Evolutionary conservation across 805 yeast genomes (phyloP).

Genomic region (Starmerella asiatica): DNA sequence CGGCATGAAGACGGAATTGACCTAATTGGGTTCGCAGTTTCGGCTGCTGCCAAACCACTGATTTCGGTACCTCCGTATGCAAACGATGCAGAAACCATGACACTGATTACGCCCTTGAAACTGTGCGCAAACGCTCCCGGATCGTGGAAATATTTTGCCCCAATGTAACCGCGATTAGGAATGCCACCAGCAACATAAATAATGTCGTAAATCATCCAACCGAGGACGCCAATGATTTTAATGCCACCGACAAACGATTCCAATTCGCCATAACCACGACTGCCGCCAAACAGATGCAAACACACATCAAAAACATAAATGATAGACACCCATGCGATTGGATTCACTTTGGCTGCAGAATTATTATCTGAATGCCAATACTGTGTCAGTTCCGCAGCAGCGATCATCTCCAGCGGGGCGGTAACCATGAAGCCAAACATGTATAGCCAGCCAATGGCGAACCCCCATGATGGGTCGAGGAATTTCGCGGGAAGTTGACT

Average conservation of each 20-base stretch:
- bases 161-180: slow-evolving; percentile 46
- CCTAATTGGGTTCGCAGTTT: slow-evolving; percentile 52
- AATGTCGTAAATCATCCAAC: slow-evolving; percentile 47
- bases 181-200: slow-evolving; percentile 34
- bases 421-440: slow-evolving; percentile 42
- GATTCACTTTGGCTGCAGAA: slow-evolving; percentile 27
- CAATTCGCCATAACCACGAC: slow-evolving; percentile 50
- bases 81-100: slow-evolving; percentile 49
- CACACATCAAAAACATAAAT: slow-evolving; percentile 39
- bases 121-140: slow-evolving; percentile 61
- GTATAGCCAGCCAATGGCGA: slow-evolving; percentile 55
- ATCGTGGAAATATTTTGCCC: slow-evolving; percentile 53
- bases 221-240: slow-evolving; percentile 45
- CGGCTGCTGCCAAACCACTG: slow-evolving; percentile 60
- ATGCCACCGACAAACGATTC: slow-evolving; percentile 46
- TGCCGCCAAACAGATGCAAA: slow-evolving; percentile 28
- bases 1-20: slow-evolving; percentile 58
- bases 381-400: slow-evolving; percentile 42
- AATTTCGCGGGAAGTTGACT: slow-evolving; percentile 52
- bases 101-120: slow-evolving; percentile 35
- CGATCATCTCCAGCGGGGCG: slow-evolving; percentile 52
- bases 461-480: slow-evolving; percentile 53
- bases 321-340: slow-evolving; percentile 43
- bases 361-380: slow-evolving; percentile 42
- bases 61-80: slow-evolving; percentile 57